Conservation (phyloP, 768 basidiomycete genomes). For the Suillus subalutaceus region DNA sequence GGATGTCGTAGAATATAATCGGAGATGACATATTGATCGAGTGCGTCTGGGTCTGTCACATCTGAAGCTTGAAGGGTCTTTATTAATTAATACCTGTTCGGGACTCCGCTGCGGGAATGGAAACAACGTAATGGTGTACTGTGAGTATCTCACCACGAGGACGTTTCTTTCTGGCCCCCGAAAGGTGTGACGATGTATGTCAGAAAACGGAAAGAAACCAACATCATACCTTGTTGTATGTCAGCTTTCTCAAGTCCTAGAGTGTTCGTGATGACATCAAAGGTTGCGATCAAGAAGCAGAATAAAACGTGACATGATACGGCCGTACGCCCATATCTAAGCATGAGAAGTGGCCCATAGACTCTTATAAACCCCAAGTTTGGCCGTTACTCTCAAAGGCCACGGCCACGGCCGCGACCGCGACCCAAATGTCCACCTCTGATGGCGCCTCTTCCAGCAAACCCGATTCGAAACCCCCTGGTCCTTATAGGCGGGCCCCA, state of each 20-base stretch:
- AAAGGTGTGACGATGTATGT: not conserved
- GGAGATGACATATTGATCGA: slow-evolving; percentile 26
- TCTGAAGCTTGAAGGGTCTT: not conserved
- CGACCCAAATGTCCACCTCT: slow-evolving; percentile 26
- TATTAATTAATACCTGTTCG: slow-evolving; percentile 8
- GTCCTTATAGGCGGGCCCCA: slow-evolving; percentile 20
- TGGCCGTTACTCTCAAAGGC: slow-evolving; percentile 15
- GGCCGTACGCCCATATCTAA: slow-evolving; percentile 8
- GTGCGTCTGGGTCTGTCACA: not conserved
- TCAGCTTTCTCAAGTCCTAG: slow-evolving; percentile 13
- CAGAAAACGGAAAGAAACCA: slow-evolving; percentile 2
- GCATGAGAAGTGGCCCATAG: not conserved
- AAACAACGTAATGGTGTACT: not conserved
- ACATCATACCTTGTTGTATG: slow-evolving; percentile 27
- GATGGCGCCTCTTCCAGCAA: slow-evolving; percentile 55
- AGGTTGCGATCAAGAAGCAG: slow-evolving; percentile 19
- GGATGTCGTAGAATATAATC: slow-evolving; percentile 50
- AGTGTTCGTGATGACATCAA: not conserved
- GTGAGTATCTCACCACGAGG: slow-evolving; percentile 3
- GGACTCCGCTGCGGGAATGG: slow-evolving; percentile 8
- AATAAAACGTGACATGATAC: slow-evolving; percentile 11
- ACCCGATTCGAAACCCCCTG: slow-evolving; percentile 54
- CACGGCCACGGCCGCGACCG: slow-evolving; percentile 19
- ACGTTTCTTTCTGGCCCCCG: slow-evolving; percentile 10
- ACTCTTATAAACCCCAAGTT: slow-evolving; percentile 16